A percentile compares a stretch with the other conserved stretches of the same genome.
These are phyloP conservation scores for Boletus pseudopeckii DNA, from an alignment of 768 basidiomycete species.

Conservation along the genomic window DNA sequence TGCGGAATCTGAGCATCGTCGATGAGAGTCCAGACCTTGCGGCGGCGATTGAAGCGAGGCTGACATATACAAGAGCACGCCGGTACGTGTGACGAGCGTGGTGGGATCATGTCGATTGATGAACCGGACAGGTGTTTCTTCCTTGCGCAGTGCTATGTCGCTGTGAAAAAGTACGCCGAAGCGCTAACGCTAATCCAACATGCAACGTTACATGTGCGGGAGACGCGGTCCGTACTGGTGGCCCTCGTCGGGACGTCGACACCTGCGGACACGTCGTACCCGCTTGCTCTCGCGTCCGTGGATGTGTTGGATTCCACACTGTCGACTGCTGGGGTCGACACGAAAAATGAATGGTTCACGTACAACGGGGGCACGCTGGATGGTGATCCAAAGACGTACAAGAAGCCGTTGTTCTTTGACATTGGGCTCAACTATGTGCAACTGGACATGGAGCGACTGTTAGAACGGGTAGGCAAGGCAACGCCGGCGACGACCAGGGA, in stretches of 20 bases:
- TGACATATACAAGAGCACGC: conserved; percentile 70
- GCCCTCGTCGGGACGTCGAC: conserved; percentile 45
- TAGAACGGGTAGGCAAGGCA: conserved; percentile 65
- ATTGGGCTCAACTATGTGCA: conserved; percentile 91
- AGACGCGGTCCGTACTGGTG: conserved; percentile 54
- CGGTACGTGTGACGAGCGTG: conserved; percentile 43
- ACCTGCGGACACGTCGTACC: conserved; percentile 46
- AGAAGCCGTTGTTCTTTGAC: conserved; percentile 92
- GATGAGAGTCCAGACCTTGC: conserved; percentile 86
- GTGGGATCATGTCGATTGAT: neutral
- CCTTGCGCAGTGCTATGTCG: conserved; percentile 71
- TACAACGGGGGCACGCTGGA: conserved; percentile 64
- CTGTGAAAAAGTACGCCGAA: conserved; percentile 68
- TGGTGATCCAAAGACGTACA: conserved; percentile 46
- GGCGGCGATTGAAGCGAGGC: conserved; percentile 70
- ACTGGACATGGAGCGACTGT: conserved; percentile 75
- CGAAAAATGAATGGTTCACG: conserved; percentile 77
- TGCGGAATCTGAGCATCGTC: conserved; percentile 78
- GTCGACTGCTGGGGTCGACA: conserved; percentile 41
- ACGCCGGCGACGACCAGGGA: conserved; percentile 17
- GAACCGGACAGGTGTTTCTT: conserved; percentile 56
- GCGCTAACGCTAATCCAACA: conserved; percentile 69
- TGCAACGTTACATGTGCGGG: conserved; percentile 69
- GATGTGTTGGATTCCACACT: conserved; percentile 53
- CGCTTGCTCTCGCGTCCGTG: conserved; percentile 43